A percentile compares a stretch with the other conserved stretches of the same genome.
These are phyloP conservation scores for Lophium mytilinum DNA, from an alignment of 495 filamentous ascomycete genomes.

Conservation along the genomic window DNA sequence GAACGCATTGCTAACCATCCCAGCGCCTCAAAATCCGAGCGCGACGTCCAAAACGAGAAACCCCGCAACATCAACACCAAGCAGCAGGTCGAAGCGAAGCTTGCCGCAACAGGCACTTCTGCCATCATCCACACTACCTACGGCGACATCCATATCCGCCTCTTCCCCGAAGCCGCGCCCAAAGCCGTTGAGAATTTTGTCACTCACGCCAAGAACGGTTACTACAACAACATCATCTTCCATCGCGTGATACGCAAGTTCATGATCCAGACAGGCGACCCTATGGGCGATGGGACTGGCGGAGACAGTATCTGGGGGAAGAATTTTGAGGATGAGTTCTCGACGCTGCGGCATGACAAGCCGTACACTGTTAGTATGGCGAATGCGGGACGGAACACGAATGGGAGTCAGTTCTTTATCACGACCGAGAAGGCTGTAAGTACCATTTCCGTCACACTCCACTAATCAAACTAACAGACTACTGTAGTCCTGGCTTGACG, in stretches of 20 bases:
- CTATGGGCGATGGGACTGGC: slow-evolving; percentile 88
- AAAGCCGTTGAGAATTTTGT: slow-evolving; percentile 99
- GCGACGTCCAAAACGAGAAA: slow-evolving; percentile 94
- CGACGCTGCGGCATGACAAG: slow-evolving; percentile 84
- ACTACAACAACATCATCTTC: slow-evolving; percentile 97
- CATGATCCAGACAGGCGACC: slow-evolving; percentile 94
- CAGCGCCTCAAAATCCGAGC: slow-evolving; percentile 65
- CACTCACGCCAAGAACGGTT: slow-evolving; percentile 76
- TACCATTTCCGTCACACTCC: neutral
- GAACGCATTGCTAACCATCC: neutral
- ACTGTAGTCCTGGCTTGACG: slow-evolving; percentile 76
- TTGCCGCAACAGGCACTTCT: slow-evolving; percentile 60
- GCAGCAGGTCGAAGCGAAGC: slow-evolving; percentile 48
- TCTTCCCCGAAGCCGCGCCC: slow-evolving; percentile 88
- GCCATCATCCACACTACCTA: slow-evolving; percentile 88
- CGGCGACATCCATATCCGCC: slow-evolving; percentile 88
- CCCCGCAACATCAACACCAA: slow-evolving; percentile 48
- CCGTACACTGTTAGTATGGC: slow-evolving; percentile 96
- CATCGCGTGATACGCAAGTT: slow-evolving; percentile 97
- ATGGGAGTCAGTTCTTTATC: slow-evolving; percentile 85
- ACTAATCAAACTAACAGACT: neutral
- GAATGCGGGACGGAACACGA: slow-evolving; percentile 80
- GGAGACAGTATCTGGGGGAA: slow-evolving; percentile 95
- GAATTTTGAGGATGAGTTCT: slow-evolving; percentile 95
- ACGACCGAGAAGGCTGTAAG: slow-evolving; percentile 85